Evolutionary conservation across 179 eudicot genomes (phyloP), one percentile per base, ranked within the genome.

Genomic region (Drosera spatulata): DNA sequence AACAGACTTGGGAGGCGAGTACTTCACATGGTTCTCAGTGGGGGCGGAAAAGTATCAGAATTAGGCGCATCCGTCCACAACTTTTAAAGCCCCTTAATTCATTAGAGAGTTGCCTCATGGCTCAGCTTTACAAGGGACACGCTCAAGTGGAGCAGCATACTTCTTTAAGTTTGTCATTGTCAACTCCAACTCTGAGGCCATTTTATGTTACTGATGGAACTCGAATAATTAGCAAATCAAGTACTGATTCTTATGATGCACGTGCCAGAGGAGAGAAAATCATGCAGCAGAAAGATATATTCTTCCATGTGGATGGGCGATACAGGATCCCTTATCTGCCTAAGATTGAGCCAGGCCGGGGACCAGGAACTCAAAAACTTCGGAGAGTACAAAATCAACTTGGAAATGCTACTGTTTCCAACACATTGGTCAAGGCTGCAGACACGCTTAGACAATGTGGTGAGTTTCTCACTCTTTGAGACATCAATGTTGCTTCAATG

Each of bases 61-160:
- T 80, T 70, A 80, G 81, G 61, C 51, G 61, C 58, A 58, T 50
- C 10, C 74, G 66, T 5, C 60, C 77, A 75, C 75, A 71, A 70
- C 60, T 53, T 44, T 47, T 83, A 37, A 91, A 70, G 73, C 96
- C 91, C 53, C 76, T 73, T 53, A 83, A 67, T 52, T 87, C 95
- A 10, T 68, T 87, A 49, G 91, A 85, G 50, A 85, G 90, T 72
- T 87, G 97, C 63, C 66, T 87, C 55, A 74, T 82, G 80, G 94
- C 96, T 74, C 97, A 85, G 71, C 72, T 91, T 66, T 77, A 77
- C 50, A 80, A 69, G 62, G 83, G 80, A 52, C 71, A 60, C 71
- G 66, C 68, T 37, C 79, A 69, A 66, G 53, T 74, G 62, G 90
- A 81, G 60, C 80, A 75, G 52, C 75, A 66, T 69, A 66, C 73